These are phyloP conservation scores for Suillus placidus DNA, from an alignment of 768 basidiomycete species.

Conservation along the genomic window DNA sequence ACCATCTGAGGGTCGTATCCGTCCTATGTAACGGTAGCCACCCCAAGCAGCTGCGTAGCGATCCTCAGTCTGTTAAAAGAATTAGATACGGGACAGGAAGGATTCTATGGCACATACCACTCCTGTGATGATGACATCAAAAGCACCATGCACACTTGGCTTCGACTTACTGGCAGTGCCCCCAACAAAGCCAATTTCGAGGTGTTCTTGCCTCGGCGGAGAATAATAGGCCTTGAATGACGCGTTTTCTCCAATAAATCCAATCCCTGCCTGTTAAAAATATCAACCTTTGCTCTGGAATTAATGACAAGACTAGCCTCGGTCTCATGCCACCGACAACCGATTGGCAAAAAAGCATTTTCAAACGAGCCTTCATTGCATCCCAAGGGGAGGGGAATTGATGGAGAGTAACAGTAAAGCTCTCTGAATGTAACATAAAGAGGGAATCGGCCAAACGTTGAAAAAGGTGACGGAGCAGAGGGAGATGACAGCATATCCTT, in stretches of 20 bases:
- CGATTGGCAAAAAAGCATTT: slow-evolving; percentile 51
- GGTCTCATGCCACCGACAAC: slow-evolving; percentile 36
- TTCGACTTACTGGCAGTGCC: neutral
- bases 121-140: slow-evolving; percentile 57
- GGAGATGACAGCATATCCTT: slow-evolving; percentile 37
- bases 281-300: neutral
- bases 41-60: slow-evolving; percentile 58
- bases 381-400: slow-evolving; percentile 37
- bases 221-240: slow-evolving; percentile 44
- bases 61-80: slow-evolving; percentile 44
- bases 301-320: slow-evolving; percentile 23
- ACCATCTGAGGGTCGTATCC: slow-evolving; percentile 61
- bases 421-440: slow-evolving; percentile 53
- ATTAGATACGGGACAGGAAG: slow-evolving; percentile 10
- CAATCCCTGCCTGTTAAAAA: slow-evolving; percentile 28
- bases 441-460: slow-evolving; percentile 44
- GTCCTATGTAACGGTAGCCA: slow-evolving; percentile 54
- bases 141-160: slow-evolving; percentile 23
- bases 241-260: slow-evolving; percentile 35
- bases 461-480: slow-evolving; percentile 38
- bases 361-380: slow-evolving; percentile 39
- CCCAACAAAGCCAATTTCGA: slow-evolving; percentile 16
- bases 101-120: slow-evolving; percentile 40
- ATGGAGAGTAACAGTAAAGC: slow-evolving; percentile 43
- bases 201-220: slow-evolving; percentile 31